Percentiles rank a stretch among this genome's conserved stretches.
These are phyloP conservation scores for Eimeria maxima DNA, from an alignment of 169 alveolate genomes.

Conservation along the genomic window DNA sequence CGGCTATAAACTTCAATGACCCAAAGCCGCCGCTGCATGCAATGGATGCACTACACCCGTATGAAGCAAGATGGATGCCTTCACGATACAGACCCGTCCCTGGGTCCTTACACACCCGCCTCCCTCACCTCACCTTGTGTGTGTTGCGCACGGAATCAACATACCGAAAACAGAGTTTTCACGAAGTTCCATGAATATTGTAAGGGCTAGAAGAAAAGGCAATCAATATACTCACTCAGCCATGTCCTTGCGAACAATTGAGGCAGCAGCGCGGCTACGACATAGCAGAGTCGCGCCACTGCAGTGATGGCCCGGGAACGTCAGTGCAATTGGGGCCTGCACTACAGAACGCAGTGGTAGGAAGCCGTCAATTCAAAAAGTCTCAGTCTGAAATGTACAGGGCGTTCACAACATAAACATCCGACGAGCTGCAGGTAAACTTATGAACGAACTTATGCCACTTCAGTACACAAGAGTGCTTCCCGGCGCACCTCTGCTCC, in stretches of 20 bases:
- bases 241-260: slow-evolving; percentile 26
- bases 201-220: not conserved
- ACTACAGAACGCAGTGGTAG: not conserved
- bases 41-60: not conserved
- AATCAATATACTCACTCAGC: not conserved
- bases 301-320: not conserved
- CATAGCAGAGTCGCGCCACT: slow-evolving; percentile 53
- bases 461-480: not conserved
- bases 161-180: not conserved
- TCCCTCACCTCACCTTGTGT: not conserved
- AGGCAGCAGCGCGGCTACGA: slow-evolving; percentile 46
- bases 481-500: not conserved
- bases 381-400: not conserved
- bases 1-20: slow-evolving; percentile 1
- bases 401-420: not conserved
- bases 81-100: not conserved
- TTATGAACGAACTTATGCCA: not conserved
- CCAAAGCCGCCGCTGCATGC: slow-evolving; percentile 61
- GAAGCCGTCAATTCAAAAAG: not conserved
- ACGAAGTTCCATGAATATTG: not conserved
- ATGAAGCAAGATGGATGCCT: not conserved
- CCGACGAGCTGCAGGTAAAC: not conserved
- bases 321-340: not conserved
- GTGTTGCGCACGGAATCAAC: not conserved
- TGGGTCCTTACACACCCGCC: not conserved